Percentiles rank a stretch among this genome's conserved stretches.
Evolutionary conservation across 106 monocot genomes (phyloP).

Genomic region (Vanilla planifolia): DNA sequence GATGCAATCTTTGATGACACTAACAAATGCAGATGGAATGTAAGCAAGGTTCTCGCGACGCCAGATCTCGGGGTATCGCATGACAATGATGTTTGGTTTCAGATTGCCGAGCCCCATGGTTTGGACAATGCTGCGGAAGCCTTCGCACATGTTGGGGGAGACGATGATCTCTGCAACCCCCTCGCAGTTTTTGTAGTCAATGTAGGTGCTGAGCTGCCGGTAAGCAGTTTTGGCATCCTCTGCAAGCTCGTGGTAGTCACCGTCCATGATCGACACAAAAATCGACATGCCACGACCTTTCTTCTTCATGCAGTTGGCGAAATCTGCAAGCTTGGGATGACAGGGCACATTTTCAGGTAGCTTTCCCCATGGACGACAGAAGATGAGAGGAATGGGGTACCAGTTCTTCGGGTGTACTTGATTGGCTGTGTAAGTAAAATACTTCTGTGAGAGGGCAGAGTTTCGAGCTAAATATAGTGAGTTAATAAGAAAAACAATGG

Average conservation of each 20-base stretch:
- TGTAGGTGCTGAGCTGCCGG: constrained; percentile 76
- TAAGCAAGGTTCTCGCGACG: constrained; percentile 86
- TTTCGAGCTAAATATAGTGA: too few species aligned
- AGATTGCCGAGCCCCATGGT: constrained; percentile 99
- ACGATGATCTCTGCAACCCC: constrained; percentile 96
- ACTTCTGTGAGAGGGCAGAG: too few species aligned
- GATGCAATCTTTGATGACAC: constrained; percentile 94
- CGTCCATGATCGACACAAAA: constrained; percentile 82
- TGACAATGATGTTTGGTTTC: constrained; percentile 95
- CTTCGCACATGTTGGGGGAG: constrained; percentile 80
- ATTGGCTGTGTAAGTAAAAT: too few species aligned
- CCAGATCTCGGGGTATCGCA: constrained; percentile 99
- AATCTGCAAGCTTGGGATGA: constrained; percentile 97
- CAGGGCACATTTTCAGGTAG: constrained; percentile 95
- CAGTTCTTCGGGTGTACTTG: constrained; percentile 97
- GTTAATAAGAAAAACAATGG: too few species aligned
- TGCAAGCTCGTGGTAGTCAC: constrained; percentile 80
- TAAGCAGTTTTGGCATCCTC: constrained; percentile 86
- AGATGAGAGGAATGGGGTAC: constrained; percentile 95
- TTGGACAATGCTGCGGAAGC: constrained; percentile 89
- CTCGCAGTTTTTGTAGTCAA: constrained; percentile 91
- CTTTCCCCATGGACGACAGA: constrained; percentile 98
- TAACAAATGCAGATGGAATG: constrained; percentile 89
- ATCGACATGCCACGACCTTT: constrained; percentile 98
- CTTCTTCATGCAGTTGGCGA: constrained; percentile 99